Base-by-base conservation (phyloP, 495 filamentous ascomycete genomes). In the Lasiosphaeria miniovina region DNA sequence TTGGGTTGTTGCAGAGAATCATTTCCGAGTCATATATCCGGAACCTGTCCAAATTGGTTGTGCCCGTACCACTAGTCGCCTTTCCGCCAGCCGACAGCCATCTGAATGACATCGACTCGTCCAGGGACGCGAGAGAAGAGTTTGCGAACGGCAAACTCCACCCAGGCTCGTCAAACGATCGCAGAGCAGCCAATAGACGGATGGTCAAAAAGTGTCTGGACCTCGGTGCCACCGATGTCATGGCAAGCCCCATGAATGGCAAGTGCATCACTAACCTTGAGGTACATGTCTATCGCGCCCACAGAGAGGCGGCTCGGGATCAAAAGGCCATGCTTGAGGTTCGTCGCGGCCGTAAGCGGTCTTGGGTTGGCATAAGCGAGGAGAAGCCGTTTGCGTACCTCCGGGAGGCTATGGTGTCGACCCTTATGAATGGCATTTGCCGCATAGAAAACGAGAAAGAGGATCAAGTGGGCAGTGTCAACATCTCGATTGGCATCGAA, bases 351-450 rank as follows among this genome's bases (percentile, higher is more conserved):
- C 82, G 93, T 54, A 95, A 94, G 72, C 84, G 90, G 53, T 96
- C 93, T 3, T 96, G 91, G 92, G 90, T 97, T 45, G 91, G 91
- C 34, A 82, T 93, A n/a, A 82, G 89, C 63, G 87, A 93, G 67
- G 82, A 88, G 66, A 90, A 92, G 67, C 89, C 88, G n/a, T 96
- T 90, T 77, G 85, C 88, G 32, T 96, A 95, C 74, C 77, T 96
- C 60, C 80, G 90, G 65, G 92, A 96, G 78, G 77, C 74, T 53
- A 90, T 89, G 90, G 93, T 98, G 31, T 93, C 91, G 1, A 90
- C 85, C 61, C 81, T 98, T 49, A 95, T 98, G 90, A 86, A 84
- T 63, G 85, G 90, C 38, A 98, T 98, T 45, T 96, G 93, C 74
- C 90, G 87, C 55, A 71, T 83, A 74, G 69, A 80, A 74, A 53